Evolutionary conservation across 2,329 filamentous ascomycete species (phyloP).

Genomic region (Paradendryphiella salina): DNA sequence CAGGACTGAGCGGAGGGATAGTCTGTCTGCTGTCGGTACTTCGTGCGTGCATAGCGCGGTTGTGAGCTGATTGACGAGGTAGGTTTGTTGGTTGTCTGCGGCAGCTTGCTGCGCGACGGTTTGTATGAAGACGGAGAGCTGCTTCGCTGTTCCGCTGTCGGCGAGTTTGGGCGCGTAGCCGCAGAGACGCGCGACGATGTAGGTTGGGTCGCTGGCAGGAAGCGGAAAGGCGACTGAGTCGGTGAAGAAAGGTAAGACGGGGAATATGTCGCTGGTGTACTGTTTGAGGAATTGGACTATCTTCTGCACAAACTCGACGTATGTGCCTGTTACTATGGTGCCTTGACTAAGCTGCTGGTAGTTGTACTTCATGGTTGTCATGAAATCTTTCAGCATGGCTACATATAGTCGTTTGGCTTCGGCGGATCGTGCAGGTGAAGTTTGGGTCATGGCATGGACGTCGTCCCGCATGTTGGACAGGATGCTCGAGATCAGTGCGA

Average conservation of each 20-base stretch:
- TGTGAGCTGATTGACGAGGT: conserved; percentile 59
- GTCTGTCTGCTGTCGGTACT: conserved; percentile 44
- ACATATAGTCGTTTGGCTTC: conserved; percentile 54
- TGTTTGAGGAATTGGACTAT: conserved; percentile 64
- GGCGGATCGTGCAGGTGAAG: conserved; percentile 37
- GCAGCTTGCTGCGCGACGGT: conserved; percentile 62
- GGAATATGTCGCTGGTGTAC: conserved; percentile 60
- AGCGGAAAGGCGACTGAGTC: conserved; percentile 64
- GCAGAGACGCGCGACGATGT: conserved; percentile 64
- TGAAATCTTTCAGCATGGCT: conserved; percentile 58
- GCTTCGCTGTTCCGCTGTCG: conserved; percentile 55
- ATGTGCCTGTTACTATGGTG: conserved; percentile 53
- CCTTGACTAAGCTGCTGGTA: conserved; percentile 57
- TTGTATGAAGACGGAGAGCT: conserved; percentile 62
- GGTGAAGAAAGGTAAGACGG: conserved; percentile 63
- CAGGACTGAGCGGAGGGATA: conserved; percentile 57
- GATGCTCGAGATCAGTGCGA: conserved; percentile 59
- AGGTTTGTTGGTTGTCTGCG: conserved; percentile 59
- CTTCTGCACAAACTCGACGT: conserved; percentile 64
- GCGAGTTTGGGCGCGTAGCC: conserved; percentile 60
- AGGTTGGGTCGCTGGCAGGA: conserved; percentile 62
- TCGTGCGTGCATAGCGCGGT: conserved; percentile 56
- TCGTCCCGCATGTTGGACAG: conserved; percentile 63
- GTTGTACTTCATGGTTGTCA: conserved; percentile 64
- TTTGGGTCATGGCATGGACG: conserved; percentile 42